Percentiles rank a stretch among this genome's conserved stretches.
Conservation (phyloP, 495 filamentous ascomycete species). For the Hypoxylon crocopeplum region DNA sequence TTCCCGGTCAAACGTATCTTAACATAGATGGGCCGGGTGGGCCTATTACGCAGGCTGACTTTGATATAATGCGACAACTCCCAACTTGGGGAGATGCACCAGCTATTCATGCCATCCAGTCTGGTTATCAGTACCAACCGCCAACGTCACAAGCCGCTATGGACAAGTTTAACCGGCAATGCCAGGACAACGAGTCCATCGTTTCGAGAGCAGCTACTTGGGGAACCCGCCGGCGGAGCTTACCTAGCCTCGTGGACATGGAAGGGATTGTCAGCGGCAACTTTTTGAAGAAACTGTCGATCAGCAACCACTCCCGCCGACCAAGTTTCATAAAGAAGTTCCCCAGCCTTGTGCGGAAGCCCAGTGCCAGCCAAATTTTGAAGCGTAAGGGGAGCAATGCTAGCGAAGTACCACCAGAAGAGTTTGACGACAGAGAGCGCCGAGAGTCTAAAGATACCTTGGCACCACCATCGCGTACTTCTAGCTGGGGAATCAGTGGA, state of each 20-base stretch:
- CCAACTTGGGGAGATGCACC: constrained; percentile 58
- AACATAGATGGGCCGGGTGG: constrained; percentile 46
- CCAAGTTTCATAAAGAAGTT: constrained; percentile 52
- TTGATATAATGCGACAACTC: constrained; percentile 51
- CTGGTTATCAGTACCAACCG: constrained; percentile 50
- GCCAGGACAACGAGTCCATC: constrained; percentile 58
- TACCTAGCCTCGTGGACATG: constrained; percentile 63
- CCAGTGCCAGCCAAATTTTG: constrained; percentile 51
- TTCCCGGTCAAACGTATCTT: constrained; percentile 57
- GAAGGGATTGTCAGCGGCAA: constrained; percentile 64
- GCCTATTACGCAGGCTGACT: constrained; percentile 49
- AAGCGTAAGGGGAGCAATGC: constrained; percentile 55
- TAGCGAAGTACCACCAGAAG: constrained; percentile 48
- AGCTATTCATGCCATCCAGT: constrained; percentile 48
- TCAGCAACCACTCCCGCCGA: constrained; percentile 56
- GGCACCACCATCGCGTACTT: constrained; percentile 59
- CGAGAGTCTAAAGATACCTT: constrained; percentile 60
- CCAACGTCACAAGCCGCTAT: constrained; percentile 61
- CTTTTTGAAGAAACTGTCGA: constrained; percentile 67
- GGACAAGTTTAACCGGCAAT: constrained; percentile 50
- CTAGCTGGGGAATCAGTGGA: constrained; percentile 56
- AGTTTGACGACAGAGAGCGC: constrained; percentile 42
- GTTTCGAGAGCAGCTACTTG: constrained; percentile 75
- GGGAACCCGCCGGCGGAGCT: constrained; percentile 69
- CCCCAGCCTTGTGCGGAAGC: constrained; percentile 63